Conservation (phyloP, 2,329 filamentous ascomycete genomes). For the Beauveria medogensis region DNA sequence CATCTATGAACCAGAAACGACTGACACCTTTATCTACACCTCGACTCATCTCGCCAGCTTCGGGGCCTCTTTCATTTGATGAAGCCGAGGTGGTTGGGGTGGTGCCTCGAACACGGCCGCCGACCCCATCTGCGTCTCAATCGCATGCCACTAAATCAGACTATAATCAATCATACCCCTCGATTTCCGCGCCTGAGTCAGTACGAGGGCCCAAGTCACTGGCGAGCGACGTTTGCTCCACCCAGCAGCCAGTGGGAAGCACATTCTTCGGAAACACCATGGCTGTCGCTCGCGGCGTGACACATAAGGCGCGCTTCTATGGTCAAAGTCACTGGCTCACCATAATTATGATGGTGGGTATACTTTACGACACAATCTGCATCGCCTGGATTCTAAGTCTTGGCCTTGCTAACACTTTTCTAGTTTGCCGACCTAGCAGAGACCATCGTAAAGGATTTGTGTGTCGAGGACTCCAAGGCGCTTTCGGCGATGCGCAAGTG, state of each 20-base stretch:
- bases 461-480: slow-evolving; percentile 28
- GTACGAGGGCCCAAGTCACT: slow-evolving; percentile 5
- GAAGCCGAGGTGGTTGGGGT: neutral
- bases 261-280: slow-evolving; percentile 26
- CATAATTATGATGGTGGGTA: slow-evolving; percentile 34
- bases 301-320: slow-evolving; percentile 48
- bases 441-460: slow-evolving; percentile 32
- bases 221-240: slow-evolving; percentile 10
- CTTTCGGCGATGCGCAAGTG: slow-evolving; percentile 35
- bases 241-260: slow-evolving; percentile 27
- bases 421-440: slow-evolving; percentile 38
- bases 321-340: slow-evolving; percentile 50
- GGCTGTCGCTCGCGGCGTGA: slow-evolving; percentile 31
- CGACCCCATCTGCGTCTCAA: neutral
- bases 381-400: no score
- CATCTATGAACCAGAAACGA: neutral
- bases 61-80: neutral
- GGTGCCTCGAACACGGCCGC: neutral
- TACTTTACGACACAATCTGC: neutral
- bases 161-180: slow-evolving; percentile 23
- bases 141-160: neutral
- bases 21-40: neutral
- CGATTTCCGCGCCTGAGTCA: slow-evolving; percentile 36
- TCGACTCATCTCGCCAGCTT: neutral
- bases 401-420: slow-evolving; percentile 5